phyloP scores from a whole-genome alignment of 176 grass and related monocot species.

The Zoysia japonica region DNA sequence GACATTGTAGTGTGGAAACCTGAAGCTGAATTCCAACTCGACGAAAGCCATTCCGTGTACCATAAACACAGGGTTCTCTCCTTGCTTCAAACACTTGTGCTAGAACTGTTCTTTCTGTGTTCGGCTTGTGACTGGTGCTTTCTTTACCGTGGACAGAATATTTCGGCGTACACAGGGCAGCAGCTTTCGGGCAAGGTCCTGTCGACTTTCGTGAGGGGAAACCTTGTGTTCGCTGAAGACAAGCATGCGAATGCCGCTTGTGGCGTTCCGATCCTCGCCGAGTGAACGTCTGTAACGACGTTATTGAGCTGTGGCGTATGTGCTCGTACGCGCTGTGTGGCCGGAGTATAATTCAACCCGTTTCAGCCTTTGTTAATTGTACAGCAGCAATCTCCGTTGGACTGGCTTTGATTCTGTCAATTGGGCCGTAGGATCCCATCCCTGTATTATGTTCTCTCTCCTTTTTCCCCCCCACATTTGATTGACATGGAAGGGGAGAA shows the following conservation, averaged over 20 bases:
- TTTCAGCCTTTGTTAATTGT: not conserved
- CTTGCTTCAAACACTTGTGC: not conserved
- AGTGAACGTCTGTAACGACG: not conserved
- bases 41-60: conserved; percentile 64
- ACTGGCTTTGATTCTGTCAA: not conserved
- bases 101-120: not conserved
- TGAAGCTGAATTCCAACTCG: conserved; percentile 72
- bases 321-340: conserved; percentile 24
- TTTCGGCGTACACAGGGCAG: conserved; percentile 72
- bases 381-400: not conserved
- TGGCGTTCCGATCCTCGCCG: conserved; percentile 72
- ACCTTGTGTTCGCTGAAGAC: conserved; percentile 75
- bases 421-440: not conserved
- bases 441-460: not conserved
- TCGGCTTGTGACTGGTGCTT: not conserved
- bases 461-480: too few relatives aligned
- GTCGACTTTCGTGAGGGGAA: conserved; percentile 87
- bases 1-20: conserved; percentile 96
- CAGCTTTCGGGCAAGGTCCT: conserved; percentile 70
- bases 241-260: conserved; percentile 71
- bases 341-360: conserved; percentile 22
- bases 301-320: conserved; percentile 30
- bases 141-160: conserved; percentile 44
- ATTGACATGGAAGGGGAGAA: not conserved
- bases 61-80: conserved; percentile 83